These are phyloP conservation scores for Aspergillus quadrilineatus DNA, from an alignment of 2,329 filamentous ascomycete species.

Conservation along the genomic window DNA sequence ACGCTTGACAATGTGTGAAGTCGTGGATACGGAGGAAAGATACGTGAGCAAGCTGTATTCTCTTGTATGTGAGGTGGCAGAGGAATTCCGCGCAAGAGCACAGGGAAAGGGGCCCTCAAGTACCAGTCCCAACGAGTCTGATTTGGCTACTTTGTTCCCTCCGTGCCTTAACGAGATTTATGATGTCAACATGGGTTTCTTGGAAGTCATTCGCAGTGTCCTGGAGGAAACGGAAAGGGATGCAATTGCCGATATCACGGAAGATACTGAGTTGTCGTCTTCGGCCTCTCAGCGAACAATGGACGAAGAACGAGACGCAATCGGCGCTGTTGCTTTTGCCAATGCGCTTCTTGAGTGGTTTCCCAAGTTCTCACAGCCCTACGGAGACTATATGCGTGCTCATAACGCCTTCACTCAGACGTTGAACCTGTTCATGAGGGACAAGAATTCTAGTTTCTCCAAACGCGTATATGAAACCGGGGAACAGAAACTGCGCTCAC, in stretches of 20 bases:
- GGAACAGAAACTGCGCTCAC: conserved; percentile 85
- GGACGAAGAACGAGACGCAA: conserved; percentile 62
- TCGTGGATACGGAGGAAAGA: conserved; percentile 89
- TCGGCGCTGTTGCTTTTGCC: conserved; percentile 74
- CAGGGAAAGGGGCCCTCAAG: conserved; percentile 59
- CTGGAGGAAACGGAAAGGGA: conserved; percentile 82
- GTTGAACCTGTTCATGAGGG: conserved; percentile 72
- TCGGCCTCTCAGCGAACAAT: conserved; percentile 46
- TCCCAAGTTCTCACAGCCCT: conserved; percentile 84
- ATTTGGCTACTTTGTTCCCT: conserved; percentile 77
- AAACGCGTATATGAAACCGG: conserved; percentile 77
- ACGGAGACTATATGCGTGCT: conserved; percentile 87
- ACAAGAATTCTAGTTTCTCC: conserved; percentile 78
- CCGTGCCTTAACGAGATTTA: conserved; percentile 76
- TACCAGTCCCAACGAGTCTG: conserved; percentile 68
- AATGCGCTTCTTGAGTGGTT: conserved; percentile 87
- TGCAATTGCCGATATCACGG: conserved; percentile 73
- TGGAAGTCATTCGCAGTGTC: conserved; percentile 71
- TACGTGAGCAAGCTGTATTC: conserved; percentile 88
- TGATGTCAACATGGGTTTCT: conserved; percentile 75
- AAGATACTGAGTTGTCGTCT: conserved; percentile 50
- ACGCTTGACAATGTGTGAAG: conserved; percentile 82
- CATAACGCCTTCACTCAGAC: conserved; percentile 84
- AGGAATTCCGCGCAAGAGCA: conserved; percentile 73
- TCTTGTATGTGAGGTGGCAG: conserved; percentile 75